Base-by-base conservation (phyloP, 352 stramenopile genomes). In the Nothophytophthora sp. region DNA sequence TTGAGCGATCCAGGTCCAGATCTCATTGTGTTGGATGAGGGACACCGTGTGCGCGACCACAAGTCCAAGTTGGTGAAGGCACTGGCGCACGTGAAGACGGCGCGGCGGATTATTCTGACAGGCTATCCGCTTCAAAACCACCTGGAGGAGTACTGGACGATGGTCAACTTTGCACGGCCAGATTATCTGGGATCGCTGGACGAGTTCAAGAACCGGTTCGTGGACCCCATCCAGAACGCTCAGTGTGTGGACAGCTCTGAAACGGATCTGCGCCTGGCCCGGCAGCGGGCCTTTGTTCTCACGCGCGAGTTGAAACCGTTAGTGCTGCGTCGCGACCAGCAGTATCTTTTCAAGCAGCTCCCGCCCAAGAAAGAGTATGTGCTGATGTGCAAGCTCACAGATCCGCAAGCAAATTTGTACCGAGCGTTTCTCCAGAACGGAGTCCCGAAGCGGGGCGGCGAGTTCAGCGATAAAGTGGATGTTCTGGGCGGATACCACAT, bases 61-160 rank as follows among this genome's bases (percentile, higher is more conserved):
- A 96, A 96, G 48, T 95, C 87, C n/a, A 92, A 96, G 64, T 67
- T 96, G 29, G 84, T 96, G 8, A 90, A 94, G 55, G 86, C 83
- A 29, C 59, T 97, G 2, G 70, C 66, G 18, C 64, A 92, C 32
- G 84, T 96, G 3, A 78, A 89, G 46, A 96, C 87, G 6, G 76
- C 82, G 33, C 76, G 83, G n/a, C 78, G 95, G 10, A 89, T 99
- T 41, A 90, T 98, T 6, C 60, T 99, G 9, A 98, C 94, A 2
- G 96, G 96, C 4, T 98, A 97, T 29, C 96, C 96, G 13, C 70
- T 99, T 43, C 95, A 98, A 53, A 99, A 99, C 52, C 95, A 98
- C 61, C 55, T 99, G 37, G 86, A 96, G 37, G 88, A 97, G 63
- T 97, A 96, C 60, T 97, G 85, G 84, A 95, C 84, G 9, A 96